Conservation (phyloP, 2,329 filamentous ascomycete species). For the Ophiocordyceps camponoti-saundersi region DNA sequence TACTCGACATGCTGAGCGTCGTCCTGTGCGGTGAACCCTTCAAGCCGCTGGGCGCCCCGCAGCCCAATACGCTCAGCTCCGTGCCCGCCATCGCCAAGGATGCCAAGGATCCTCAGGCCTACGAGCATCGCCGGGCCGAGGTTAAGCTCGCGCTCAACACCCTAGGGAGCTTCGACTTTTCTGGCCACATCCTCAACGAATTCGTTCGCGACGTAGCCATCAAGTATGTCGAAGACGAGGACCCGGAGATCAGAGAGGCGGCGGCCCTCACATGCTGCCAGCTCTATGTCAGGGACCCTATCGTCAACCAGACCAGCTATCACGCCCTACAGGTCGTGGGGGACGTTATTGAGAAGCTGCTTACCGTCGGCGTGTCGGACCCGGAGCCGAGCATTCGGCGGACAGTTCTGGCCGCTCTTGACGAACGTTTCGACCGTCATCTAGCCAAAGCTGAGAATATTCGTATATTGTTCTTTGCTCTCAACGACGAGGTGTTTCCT, state of each 20-base stretch:
- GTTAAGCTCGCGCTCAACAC: conserved; percentile 89
- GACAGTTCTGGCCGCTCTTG: conserved; percentile 76
- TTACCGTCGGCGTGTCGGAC: conserved; percentile 90
- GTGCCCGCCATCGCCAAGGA: conserved; percentile 78
- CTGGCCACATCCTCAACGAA: conserved; percentile 83
- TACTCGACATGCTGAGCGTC: conserved; percentile 87
- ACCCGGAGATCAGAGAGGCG: conserved; percentile 81
- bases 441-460: conserved; percentile 97
- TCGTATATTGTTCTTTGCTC: conserved; percentile 79
- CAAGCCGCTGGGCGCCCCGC: conserved; percentile 78
- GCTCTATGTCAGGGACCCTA: conserved; percentile 89
- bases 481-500: conserved; percentile 86
- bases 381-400: conserved; percentile 74
- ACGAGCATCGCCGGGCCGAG: conserved; percentile 67
- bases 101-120: conserved; percentile 65
- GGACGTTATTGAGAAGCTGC: conserved; percentile 90
- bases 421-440: conserved; percentile 87
- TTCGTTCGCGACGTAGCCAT: conserved; percentile 97
- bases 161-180: conserved; percentile 94
- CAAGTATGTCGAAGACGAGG: conserved; percentile 94
- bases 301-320: conserved; percentile 93
- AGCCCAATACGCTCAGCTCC: conserved; percentile 60
- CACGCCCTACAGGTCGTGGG: conserved; percentile 95
- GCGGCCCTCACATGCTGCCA: conserved; percentile 95
- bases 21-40: conserved; percentile 88